Conservation (phyloP, 805 yeast species). For the Candida multigemmis region DNA sequence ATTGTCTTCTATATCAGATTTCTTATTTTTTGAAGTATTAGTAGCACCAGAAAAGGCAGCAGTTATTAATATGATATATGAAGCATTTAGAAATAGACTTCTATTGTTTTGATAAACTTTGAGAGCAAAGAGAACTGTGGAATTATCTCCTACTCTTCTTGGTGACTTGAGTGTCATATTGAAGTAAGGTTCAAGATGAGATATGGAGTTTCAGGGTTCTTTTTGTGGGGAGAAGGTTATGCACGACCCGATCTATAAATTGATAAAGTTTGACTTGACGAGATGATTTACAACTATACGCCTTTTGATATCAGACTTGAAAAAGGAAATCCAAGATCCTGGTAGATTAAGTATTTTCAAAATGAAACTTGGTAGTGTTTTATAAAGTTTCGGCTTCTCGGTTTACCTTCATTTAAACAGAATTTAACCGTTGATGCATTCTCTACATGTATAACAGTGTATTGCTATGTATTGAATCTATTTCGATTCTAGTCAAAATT, state of each 20-base stretch:
- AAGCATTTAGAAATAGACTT: slow-evolving; percentile 29
- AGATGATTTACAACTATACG: neutral
- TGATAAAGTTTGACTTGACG: neutral
- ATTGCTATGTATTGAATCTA: no score
- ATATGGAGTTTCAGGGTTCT: neutral
- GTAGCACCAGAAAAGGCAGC: slow-evolving; percentile 37
- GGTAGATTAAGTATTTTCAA: no score
- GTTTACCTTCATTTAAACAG: no score
- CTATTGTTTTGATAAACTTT: slow-evolving; percentile 30
- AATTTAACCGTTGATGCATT: no score
- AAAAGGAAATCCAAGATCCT: no score
- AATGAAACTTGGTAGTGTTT: no score
- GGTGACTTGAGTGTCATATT: neutral
- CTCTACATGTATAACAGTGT: no score
- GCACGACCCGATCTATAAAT: neutral
- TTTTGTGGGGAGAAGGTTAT: neutral
- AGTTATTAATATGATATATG: slow-evolving; percentile 30
- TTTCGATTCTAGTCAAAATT: neutral
- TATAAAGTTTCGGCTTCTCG: no score
- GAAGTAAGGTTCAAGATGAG: neutral
- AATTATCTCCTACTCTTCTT: slow-evolving; percentile 2
- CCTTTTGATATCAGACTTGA: neutral
- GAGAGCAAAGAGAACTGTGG: slow-evolving; percentile 17
- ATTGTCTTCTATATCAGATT: slow-evolving; percentile 5
- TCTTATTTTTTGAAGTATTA: slow-evolving; percentile 8